These are phyloP conservation scores for Backusella liffmaniae DNA, from an alignment of 192 early-diverging fungal species.

Conservation along the genomic window DNA sequence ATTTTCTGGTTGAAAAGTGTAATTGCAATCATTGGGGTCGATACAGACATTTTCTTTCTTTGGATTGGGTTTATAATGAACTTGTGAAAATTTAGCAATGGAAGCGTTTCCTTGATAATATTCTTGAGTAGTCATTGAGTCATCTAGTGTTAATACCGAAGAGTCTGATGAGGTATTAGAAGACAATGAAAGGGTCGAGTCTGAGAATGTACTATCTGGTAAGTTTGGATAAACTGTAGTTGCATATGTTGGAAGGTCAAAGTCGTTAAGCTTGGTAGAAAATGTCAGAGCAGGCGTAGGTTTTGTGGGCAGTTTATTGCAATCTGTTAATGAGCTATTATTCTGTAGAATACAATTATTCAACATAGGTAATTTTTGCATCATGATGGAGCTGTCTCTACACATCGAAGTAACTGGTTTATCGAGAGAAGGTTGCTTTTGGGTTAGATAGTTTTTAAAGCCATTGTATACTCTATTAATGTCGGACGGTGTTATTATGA, in stretches of 20 bases:
- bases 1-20: background rate
- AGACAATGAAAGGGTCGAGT: background rate
- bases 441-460: background rate
- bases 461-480: background rate
- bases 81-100: background rate
- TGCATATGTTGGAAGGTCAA: background rate
- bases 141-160: background rate
- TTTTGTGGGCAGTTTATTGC: conserved; percentile 6
- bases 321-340: background rate
- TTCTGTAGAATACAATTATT: background rate
- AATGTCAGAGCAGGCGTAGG: background rate
- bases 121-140: background rate
- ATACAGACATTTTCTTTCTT: background rate
- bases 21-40: background rate
- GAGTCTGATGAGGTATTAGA: background rate
- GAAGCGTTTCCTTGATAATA: background rate
- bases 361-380: background rate
- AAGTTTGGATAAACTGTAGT: background rate
- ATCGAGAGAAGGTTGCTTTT: background rate
- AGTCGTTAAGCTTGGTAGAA: conserved; percentile 1
- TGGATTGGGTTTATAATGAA: background rate
- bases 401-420: background rate
- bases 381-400: background rate
- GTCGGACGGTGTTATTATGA: conserved; percentile 21
- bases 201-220: background rate